Conservation (phyloP, 2,329 filamentous ascomycete species). For the Penicillium sp. region DNA sequence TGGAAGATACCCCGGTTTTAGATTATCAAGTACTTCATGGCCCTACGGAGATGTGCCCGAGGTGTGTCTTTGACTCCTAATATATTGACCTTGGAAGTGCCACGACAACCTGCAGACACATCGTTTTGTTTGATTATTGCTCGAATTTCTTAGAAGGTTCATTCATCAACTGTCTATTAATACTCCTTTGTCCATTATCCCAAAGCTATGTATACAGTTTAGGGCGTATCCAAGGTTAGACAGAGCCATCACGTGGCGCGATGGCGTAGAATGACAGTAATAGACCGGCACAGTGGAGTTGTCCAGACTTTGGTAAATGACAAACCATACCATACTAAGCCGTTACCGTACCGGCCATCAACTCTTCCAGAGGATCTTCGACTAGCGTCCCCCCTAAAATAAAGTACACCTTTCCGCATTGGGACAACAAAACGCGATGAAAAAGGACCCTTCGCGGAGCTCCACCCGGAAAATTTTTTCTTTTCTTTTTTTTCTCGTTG, state of each 20-base stretch:
- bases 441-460: slow-evolving; percentile 15
- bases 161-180: not conserved
- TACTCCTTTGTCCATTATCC: not conserved
- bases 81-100: not conserved
- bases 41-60: slow-evolving; percentile 7
- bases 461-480: slow-evolving; percentile 20
- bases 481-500: slow-evolving; percentile 2
- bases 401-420: slow-evolving; percentile 18
- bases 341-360: not conserved
- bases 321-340: slow-evolving; percentile 5
- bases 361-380: slow-evolving; percentile 15
- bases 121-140: not conserved
- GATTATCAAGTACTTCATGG: slow-evolving; percentile 8
- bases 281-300: not conserved
- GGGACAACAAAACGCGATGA: slow-evolving; percentile 21
- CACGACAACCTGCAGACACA: not conserved
- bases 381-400: slow-evolving; percentile 6
- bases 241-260: slow-evolving; percentile 2
- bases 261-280: slow-evolving; percentile 5
- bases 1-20: slow-evolving; percentile 13
- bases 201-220: not conserved
- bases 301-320: slow-evolving; percentile 2
- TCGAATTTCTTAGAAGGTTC: not conserved
- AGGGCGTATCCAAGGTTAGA: not conserved
- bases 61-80: slow-evolving; percentile 4